Evolutionary conservation across 331 rosid species (phyloP).

Genomic region (Stylosanthes scabra): DNA sequence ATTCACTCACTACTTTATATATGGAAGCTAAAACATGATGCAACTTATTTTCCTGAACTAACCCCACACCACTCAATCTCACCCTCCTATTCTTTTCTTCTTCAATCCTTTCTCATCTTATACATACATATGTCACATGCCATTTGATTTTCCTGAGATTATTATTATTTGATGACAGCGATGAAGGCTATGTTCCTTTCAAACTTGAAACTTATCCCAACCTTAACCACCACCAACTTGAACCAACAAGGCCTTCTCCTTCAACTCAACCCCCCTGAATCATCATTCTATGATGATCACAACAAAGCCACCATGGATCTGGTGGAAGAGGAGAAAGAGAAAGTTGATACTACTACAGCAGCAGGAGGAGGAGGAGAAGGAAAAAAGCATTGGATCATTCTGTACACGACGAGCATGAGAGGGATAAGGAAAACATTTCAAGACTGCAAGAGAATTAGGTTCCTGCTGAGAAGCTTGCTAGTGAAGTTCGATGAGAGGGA

Average conservation of each 20-base stretch:
- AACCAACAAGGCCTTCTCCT: constrained; percentile 62
- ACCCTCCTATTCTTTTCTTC: constrained; percentile 37
- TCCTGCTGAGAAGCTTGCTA: constrained; percentile 74
- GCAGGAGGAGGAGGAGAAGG: constrained; percentile 24
- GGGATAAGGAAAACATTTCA: constrained; percentile 86
- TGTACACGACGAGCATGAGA: constrained; percentile 87
- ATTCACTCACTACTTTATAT: constrained; percentile 44
- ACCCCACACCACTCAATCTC: constrained; percentile 49
- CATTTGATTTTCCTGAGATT: constrained; percentile 33
- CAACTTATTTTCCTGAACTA: constrained; percentile 34
- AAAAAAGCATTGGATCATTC: constrained; percentile 61
- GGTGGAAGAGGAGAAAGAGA: no score
- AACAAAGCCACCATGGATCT: constrained; percentile 42
- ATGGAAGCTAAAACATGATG: constrained; percentile 44
- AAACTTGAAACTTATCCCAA: constrained; percentile 68
- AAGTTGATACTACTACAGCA: no score
- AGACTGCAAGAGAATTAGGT: constrained; percentile 69
- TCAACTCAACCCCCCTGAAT: constrained; percentile 54
- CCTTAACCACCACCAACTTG: constrained; percentile 45
- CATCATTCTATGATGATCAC: constrained; percentile 44
- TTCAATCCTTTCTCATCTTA: constrained; percentile 26
- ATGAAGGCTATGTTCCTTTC: constrained; percentile 64
- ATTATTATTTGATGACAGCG: constrained; percentile 49
- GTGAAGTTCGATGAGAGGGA: constrained; percentile 76
- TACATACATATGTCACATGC: constrained; percentile 47